phyloP scores from a whole-genome alignment of 139 green algal species.

The Chlamydomonas incerta region DNA sequence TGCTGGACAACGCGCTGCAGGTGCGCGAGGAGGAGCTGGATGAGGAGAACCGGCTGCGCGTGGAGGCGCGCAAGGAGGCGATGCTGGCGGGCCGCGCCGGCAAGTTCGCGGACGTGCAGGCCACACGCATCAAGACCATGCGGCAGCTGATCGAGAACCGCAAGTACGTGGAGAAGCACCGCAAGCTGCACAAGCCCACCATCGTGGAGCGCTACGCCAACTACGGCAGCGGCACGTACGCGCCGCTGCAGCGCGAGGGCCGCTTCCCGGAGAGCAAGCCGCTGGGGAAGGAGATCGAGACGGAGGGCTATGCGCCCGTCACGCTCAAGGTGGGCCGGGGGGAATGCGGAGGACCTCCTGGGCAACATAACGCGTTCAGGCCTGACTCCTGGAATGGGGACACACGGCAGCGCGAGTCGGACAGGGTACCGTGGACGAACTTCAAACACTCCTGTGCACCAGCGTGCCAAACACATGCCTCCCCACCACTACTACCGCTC shows the following conservation, averaged over 20 bases:
- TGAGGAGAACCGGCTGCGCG: conserved; percentile 41
- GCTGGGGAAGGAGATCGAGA: conserved; percentile 68
- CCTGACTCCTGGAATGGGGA: no score
- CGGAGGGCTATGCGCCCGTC: conserved; percentile 65
- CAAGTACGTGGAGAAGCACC: conserved; percentile 67
- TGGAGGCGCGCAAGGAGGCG: conserved; percentile 58
- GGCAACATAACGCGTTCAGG: no score
- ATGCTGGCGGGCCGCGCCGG: conserved; percentile 48
- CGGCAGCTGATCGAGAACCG: conserved; percentile 72
- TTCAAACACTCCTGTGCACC: no score
- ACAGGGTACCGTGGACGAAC: no score
- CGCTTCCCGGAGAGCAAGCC: conserved; percentile 71
- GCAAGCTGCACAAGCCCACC: conserved; percentile 56
- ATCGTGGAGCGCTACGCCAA: conserved; percentile 75
- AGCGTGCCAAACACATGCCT: no score
- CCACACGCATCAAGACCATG: conserved; percentile 76
- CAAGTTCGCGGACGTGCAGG: conserved; percentile 68
- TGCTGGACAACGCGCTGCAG: conserved; percentile 68
- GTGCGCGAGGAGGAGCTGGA: conserved; percentile 76
- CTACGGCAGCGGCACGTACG: conserved; percentile 77
- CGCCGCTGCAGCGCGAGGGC: conserved; percentile 75
- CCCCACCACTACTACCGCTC: no score
- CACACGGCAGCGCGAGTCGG: no score
- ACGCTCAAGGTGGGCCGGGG: conserved; percentile 26
- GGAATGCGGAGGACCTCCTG: no score